These are phyloP conservation scores for Eucalyptus erythrocorys DNA, from an alignment of 345 rosid genomes.

Conservation along the genomic window DNA sequence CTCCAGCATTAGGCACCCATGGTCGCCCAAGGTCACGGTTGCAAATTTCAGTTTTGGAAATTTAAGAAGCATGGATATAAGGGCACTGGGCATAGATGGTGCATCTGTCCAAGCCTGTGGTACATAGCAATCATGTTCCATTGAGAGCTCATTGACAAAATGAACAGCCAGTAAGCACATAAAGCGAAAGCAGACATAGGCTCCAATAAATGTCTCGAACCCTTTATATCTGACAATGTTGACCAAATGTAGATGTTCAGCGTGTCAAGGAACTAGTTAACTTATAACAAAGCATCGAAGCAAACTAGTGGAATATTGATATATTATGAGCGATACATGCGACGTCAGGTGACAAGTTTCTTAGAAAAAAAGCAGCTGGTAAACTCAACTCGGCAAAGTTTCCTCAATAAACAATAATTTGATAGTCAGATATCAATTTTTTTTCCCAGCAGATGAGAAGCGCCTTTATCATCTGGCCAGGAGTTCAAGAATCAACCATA, in stretches of 20 bases:
- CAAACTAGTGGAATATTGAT: not conserved
- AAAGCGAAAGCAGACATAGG: not conserved
- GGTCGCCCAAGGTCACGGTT: constrained; percentile 74
- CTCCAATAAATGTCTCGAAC: not conserved
- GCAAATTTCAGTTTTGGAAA: constrained; percentile 72
- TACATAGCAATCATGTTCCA: not conserved
- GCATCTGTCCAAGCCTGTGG: constrained; percentile 75
- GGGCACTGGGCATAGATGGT: constrained; percentile 58
- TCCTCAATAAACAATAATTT: not conserved
- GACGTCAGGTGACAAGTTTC: not conserved
- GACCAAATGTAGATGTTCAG: not conserved
- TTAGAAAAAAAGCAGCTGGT: not conserved
- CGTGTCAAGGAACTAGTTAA: not conserved
- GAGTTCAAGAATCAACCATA: not conserved
- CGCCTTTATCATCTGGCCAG: not conserved
- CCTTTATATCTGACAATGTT: not conserved
- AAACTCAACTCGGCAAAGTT: not conserved
- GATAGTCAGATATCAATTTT: not conserved
- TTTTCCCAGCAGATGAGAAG: not conserved
- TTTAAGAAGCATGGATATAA: constrained; percentile 59
- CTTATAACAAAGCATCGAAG: not conserved
- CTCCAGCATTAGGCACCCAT: constrained; percentile 82
- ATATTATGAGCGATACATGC: not conserved
- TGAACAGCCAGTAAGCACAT: not conserved
- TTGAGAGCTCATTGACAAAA: not conserved